Percentiles rank a stretch among this genome's conserved stretches.
phyloP scores from a whole-genome alignment of 805 yeast genomes.

The Candida maris region DNA sequence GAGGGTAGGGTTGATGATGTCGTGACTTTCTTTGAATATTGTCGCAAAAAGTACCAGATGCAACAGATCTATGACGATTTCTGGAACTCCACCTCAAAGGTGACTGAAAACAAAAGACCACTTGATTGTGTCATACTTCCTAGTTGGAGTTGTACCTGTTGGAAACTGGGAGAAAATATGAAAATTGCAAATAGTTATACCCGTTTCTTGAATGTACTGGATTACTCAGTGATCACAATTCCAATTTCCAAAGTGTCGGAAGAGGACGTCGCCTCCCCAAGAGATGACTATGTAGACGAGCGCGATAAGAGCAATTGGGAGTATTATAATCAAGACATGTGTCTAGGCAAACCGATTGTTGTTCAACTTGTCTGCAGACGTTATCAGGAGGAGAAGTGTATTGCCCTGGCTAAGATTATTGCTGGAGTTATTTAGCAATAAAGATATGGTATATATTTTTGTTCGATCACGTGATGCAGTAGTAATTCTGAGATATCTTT shows the following conservation, averaged over 20 bases:
- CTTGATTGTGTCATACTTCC: slow-evolving; percentile 52
- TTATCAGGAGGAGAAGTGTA: slow-evolving; percentile 56
- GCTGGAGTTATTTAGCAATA: not conserved
- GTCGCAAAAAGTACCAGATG: slow-evolving; percentile 31
- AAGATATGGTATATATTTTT: too few relatives aligned
- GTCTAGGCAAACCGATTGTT: slow-evolving; percentile 51
- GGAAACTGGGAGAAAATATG: slow-evolving; percentile 38
- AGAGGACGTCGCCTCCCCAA: slow-evolving; percentile 33
- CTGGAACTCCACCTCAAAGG: slow-evolving; percentile 33
- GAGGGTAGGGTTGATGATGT: slow-evolving; percentile 12
- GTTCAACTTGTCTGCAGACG: slow-evolving; percentile 53
- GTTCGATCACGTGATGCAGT: too few relatives aligned
- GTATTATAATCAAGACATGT: slow-evolving; percentile 44
- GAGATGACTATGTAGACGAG: slow-evolving; percentile 25
- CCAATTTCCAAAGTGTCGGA: slow-evolving; percentile 42
- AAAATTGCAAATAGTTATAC: slow-evolving; percentile 50
- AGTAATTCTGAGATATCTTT: too few relatives aligned
- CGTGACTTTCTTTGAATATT: slow-evolving; percentile 39
- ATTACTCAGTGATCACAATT: slow-evolving; percentile 42
- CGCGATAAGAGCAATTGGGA: slow-evolving; percentile 36
- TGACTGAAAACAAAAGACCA: slow-evolving; percentile 36
- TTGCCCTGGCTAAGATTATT: slow-evolving; percentile 35
- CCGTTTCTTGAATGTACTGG: slow-evolving; percentile 49
- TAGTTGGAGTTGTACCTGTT: slow-evolving; percentile 40
- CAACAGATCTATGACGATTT: slow-evolving; percentile 37